Conservation (phyloP, 2,329 filamentous ascomycete genomes). For the Aspergillus sojae region DNA sequence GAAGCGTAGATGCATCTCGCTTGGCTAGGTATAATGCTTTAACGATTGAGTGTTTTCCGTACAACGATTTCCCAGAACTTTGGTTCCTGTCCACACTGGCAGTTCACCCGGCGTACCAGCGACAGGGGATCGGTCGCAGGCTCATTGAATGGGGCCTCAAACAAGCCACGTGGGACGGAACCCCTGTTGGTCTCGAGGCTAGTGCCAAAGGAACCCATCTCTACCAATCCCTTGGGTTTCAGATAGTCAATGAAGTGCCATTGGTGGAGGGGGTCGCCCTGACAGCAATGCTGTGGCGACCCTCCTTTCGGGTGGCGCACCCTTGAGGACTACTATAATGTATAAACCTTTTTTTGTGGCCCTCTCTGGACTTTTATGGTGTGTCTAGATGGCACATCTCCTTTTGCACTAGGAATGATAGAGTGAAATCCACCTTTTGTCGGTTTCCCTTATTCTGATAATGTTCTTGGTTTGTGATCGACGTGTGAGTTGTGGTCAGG, state of each 20-base stretch:
- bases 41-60: slow-evolving; percentile 9
- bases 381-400: neutral
- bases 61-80: slow-evolving; percentile 5
- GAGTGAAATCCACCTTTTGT: too few relatives aligned
- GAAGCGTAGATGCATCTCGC: slow-evolving; percentile 14
- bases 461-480: neutral
- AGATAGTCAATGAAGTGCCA: slow-evolving; percentile 6
- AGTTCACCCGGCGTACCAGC: slow-evolving; percentile 17
- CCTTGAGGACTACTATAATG: neutral
- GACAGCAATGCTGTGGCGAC: slow-evolving; percentile 15
- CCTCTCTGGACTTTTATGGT: neutral
- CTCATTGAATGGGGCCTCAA: slow-evolving; percentile 23
- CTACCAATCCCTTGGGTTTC: slow-evolving; percentile 13
- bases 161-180: slow-evolving; percentile 19
- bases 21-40: slow-evolving; percentile 8
- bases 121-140: slow-evolving; percentile 18
- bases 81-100: slow-evolving; percentile 20
- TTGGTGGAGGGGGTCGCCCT: slow-evolving; percentile 8
- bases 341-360: neutral
- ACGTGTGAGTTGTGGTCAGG: neutral
- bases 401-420: neutral
- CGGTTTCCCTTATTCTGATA: too few relatives aligned
- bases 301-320: neutral
- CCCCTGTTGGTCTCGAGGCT: slow-evolving; percentile 13
- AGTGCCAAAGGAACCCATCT: slow-evolving; percentile 9